Evolutionary conservation across 139 green algal species (phyloP), one percentile per base, ranked within the genome.

Genomic region (Micromonas pusilla): DNA sequence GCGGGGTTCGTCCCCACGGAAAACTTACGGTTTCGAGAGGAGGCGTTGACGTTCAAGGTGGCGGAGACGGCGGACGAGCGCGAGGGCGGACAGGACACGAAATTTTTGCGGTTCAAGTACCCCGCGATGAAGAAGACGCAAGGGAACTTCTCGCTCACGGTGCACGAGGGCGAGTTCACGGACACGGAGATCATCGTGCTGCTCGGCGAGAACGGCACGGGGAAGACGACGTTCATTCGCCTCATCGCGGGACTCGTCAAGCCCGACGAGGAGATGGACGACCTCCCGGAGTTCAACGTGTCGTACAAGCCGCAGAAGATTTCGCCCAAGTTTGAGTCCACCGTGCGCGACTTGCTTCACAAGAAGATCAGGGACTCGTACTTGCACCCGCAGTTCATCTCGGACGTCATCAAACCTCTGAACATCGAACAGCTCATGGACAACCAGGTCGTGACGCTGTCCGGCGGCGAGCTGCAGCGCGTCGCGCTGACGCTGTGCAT

Each of bases 241-340:
- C 96, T 99, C 92, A 89, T 99, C 31, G 93, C 93, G 3, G 92
- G 92, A 70, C 89, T 93, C 77, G 76, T 93, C 26, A 77, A 88
- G 67, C 87, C 91, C 0, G 90, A 89, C 19, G 72, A 81, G 5
- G 72, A 81, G 5, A 82, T 36, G 1, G 83, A 85, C 6, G 88
- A 96, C 67, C 39, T 96, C 32, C 88, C 91, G 16, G 86, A 94
- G 80, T 97, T 90, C 84, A 91, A 92, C 52, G 91, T 98, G 25
- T 92, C 84, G 66, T 97, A 98, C 89, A 99, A 99, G 89, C 95
- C 95, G 16, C 95, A 99, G 88, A 98, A 98, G 88, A 99, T 99
- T 84, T 91, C 83, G 16, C 95, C 95, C 76, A 99, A 98, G 85
- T 99, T 98, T 83, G 87, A 91, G 36, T 87, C 90, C 57, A 96